Base-by-base conservation (phyloP, 371 early-diverging fungal species). In the Mucor circinelloides region DNA sequence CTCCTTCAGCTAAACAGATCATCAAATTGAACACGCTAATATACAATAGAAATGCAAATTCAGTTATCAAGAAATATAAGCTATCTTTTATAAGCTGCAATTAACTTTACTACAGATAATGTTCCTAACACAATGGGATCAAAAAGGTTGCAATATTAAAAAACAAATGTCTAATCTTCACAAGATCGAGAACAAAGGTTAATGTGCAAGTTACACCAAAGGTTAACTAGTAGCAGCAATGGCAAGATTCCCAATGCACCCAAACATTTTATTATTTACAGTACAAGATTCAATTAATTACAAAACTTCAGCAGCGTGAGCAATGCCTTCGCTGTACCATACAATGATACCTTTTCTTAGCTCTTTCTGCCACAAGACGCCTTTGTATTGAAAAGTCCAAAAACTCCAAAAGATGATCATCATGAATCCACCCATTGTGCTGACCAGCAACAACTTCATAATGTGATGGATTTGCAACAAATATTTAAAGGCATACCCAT, bases 341-440 rank as follows among this genome's bases (percentile, higher is more conserved):
- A 89, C 89, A 34, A 84, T 83, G 58, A 87, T 81, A 12, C 89
- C 89, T 67, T 87, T 86, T 54, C 85, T 76, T 60, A 84, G 60
- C 52, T 89, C 89, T 72, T 81, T 80, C 63, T 81, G 81, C 89
- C 88, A 87, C 44, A 88, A 73, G 12, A 88, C 84, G 3, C 88
- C 89, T 34, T 86, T 83, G 70, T 86, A 87, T 63, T 87, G 88
- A 50, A 87, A 89, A 0, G 88, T 88, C 89, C 89, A 89, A 60
- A 89, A 89, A 23, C 87, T 86, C 88, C 88, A 89, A 69, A 84
- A 87, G 57, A 80, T 75, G 58, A 86, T 79, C 84, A 89, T 79
- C 56, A 83, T 73, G 12, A 82, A 42, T 9, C 89, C 89, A 67
- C 85, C 86, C 7, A 80, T 63, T 23, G 85, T 64, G 68, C 87